Conservation (phyloP, 2,329 filamentous ascomycete genomes). For the Raffaelea deltoideospora region DNA sequence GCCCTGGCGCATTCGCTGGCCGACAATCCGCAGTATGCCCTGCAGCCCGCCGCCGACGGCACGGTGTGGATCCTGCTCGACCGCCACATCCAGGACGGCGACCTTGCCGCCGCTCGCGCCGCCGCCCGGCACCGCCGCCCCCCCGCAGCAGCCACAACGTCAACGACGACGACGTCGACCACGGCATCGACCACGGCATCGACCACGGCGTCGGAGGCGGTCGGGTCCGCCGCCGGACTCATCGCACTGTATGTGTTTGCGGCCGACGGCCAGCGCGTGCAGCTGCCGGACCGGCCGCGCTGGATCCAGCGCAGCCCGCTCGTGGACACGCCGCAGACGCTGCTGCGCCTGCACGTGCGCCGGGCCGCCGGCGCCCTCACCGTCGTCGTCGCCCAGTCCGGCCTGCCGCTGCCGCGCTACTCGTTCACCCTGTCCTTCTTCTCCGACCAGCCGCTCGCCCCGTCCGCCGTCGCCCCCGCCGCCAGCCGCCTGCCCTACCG, state of each 20-base stretch:
- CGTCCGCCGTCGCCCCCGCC: conserved; percentile 42
- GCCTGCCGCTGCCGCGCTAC: conserved; percentile 56
- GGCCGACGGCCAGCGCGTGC: conserved; percentile 49
- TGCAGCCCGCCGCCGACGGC: conserved; percentile 41
- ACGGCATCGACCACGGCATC: no score
- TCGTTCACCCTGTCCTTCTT: conserved; percentile 82
- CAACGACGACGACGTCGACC: no score
- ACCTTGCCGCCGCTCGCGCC: conserved; percentile 39
- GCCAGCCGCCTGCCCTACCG: conserved; percentile 41
- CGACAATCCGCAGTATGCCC: conserved; percentile 58
- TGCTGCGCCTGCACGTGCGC: conserved; percentile 54
- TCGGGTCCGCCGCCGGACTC: conserved; percentile 38
- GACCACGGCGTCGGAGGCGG: not conserved
- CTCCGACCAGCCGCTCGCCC: conserved; percentile 11
- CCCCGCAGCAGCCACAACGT: no score
- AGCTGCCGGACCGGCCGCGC: conserved; percentile 43
- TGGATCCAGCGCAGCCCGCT: conserved; percentile 65
- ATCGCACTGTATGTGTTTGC: conserved; percentile 78
- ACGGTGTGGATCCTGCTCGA: conserved; percentile 73
- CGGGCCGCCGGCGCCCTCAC: conserved; percentile 29
- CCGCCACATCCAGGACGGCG: conserved; percentile 65
- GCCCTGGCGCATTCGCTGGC: conserved; percentile 39
- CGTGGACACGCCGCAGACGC: conserved; percentile 84
- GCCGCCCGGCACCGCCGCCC: conserved; percentile 14
- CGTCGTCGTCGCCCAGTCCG: conserved; percentile 51